Percentiles rank a stretch among this genome's conserved stretches.
Evolutionary conservation across 306 rosid species (phyloP).

Genomic region (Spatholobus suberectus): DNA sequence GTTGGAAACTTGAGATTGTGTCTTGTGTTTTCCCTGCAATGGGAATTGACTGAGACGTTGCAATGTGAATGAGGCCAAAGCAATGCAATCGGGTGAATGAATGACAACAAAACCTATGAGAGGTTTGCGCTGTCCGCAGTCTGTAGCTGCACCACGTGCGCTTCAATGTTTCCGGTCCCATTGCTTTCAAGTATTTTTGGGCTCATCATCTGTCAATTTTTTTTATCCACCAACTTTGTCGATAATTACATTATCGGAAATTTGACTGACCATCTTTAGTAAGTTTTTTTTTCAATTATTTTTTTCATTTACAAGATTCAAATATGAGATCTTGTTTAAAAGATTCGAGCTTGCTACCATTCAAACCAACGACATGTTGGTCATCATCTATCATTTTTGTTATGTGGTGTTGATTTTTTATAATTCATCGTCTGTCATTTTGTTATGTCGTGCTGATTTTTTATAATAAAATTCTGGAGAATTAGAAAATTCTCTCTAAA

Average conservation of each 20-base stretch:
- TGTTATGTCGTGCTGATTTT: background rate
- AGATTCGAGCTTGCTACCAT: too few species aligned
- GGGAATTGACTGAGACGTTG: constrained; percentile 7
- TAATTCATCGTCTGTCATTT: background rate
- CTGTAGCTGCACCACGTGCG: constrained; percentile 1
- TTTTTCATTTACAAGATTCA: too few species aligned
- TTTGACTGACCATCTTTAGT: too few species aligned
- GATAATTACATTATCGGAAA: too few species aligned
- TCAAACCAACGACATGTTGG: too few species aligned
- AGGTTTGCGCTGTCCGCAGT: background rate
- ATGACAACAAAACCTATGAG: background rate
- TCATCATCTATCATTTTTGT: too few species aligned
- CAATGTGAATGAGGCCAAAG: constrained; percentile 13
- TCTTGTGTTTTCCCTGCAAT: background rate
- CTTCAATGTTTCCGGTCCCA: constrained; percentile 41
- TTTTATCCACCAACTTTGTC: too few species aligned
- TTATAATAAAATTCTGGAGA: background rate
- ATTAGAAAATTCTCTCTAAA: too few species aligned
- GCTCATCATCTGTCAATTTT: background rate
- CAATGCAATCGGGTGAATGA: background rate
- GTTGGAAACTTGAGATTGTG: constrained; percentile 9
- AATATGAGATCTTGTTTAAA: too few species aligned
- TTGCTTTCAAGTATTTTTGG: constrained; percentile 2
- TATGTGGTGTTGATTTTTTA: too few species aligned
- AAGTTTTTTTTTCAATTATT: too few species aligned